Conservation (phyloP, 805 yeast genomes). For the Blastobotrys peoriensis region DNA sequence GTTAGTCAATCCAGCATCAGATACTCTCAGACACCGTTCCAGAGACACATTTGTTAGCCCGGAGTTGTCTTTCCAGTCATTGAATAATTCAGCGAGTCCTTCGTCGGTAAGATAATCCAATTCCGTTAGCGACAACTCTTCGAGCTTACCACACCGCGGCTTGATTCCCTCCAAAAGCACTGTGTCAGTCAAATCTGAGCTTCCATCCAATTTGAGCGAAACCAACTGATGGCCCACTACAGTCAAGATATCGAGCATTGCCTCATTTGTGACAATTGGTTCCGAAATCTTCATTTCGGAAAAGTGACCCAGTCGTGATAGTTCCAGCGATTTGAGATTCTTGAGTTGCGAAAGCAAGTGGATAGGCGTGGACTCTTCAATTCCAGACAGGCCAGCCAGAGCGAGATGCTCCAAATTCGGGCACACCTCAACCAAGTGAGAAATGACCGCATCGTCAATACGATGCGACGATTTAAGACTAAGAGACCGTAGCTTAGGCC, state of each 20-base stretch:
- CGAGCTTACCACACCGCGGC: constrained; percentile 50
- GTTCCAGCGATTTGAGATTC: constrained; percentile 50
- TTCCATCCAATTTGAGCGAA: constrained; percentile 62
- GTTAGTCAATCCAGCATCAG: constrained; percentile 56
- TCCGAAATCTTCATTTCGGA: constrained; percentile 30
- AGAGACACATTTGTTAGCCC: constrained; percentile 59
- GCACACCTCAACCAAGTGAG: constrained; percentile 55
- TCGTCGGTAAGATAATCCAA: constrained; percentile 65
- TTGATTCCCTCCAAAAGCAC: constrained; percentile 47
- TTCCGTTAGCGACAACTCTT: constrained; percentile 50
- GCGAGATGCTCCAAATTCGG: constrained; percentile 48
- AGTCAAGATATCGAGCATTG: constrained; percentile 49
- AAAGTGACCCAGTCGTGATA: constrained; percentile 40
- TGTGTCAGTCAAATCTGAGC: constrained; percentile 63
- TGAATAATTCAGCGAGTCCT: constrained; percentile 56
- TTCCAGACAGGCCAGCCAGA: constrained; percentile 66
- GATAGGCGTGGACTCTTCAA: constrained; percentile 51
- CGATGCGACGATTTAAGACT: constrained; percentile 79
- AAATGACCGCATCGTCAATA: constrained; percentile 60
- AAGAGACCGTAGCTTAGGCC: constrained; percentile 49
- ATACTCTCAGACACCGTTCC: constrained; percentile 58
- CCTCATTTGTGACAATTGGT: constrained; percentile 61
- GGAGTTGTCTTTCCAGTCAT: constrained; percentile 41
- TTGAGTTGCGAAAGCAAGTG: constrained; percentile 59
- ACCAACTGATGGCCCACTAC: constrained; percentile 51